Evolutionary conservation across 169 alveolate genomes (phyloP).

Genomic region (Eimeria sp.): DNA sequence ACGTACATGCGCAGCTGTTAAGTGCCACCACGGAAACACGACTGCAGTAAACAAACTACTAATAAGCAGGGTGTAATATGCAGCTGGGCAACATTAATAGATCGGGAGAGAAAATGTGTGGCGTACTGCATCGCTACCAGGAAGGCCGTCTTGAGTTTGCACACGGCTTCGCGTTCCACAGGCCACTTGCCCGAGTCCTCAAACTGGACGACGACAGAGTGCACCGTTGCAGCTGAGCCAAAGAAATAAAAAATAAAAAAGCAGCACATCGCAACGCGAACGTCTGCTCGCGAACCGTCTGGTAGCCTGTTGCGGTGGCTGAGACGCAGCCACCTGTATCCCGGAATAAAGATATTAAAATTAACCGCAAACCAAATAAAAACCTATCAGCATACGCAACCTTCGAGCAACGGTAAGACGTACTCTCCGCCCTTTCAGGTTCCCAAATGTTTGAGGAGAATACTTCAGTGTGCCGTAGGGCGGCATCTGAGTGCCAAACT

Average conservation of each 20-base stretch:
- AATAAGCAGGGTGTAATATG: background rate
- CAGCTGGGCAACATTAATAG: background rate
- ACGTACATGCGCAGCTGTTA: background rate
- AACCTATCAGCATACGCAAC: background rate
- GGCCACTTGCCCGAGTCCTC: conserved; percentile 83
- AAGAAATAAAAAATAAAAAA: background rate
- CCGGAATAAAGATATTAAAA: too few species aligned
- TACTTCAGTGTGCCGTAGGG: conserved; percentile 63
- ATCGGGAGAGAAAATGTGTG: background rate
- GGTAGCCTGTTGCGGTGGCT: background rate
- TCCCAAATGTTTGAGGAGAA: conserved; percentile 63
- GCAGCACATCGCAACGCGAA: background rate
- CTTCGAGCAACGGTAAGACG: background rate
- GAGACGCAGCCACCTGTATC: background rate
- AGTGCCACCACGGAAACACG: background rate
- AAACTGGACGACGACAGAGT: conserved; percentile 77
- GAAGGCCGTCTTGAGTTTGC: conserved; percentile 74
- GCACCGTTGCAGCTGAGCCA: conserved; percentile 67
- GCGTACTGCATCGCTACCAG: conserved; percentile 80
- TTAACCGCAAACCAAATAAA: too few species aligned
- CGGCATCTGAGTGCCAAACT: conserved; percentile 72
- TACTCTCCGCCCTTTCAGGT: conserved; percentile 16
- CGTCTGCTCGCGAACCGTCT: background rate
- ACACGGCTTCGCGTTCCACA: conserved; percentile 63
- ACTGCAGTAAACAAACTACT: background rate